Percentiles rank a stretch among this genome's conserved stretches.
phyloP scores from a whole-genome alignment of 2,329 filamentous ascomycete species.

The Colletotrichum sp. region DNA sequence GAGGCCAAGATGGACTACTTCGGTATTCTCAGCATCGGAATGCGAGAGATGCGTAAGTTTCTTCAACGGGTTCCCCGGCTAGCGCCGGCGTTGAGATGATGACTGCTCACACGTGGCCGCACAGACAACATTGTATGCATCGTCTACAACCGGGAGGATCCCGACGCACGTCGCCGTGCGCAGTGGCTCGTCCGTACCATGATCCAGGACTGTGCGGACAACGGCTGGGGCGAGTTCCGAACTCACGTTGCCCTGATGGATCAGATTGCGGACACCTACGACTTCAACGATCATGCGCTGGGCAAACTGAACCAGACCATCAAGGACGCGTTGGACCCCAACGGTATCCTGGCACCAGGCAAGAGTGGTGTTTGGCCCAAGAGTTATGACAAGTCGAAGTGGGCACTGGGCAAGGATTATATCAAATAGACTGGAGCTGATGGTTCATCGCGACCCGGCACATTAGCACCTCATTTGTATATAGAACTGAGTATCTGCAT shows the following conservation, averaged over 20 bases:
- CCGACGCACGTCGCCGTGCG: slow-evolving; percentile 37
- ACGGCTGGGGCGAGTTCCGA: slow-evolving; percentile 51
- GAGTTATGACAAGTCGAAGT: slow-evolving; percentile 20
- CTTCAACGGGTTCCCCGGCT: not conserved
- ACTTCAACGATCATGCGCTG: slow-evolving; percentile 44
- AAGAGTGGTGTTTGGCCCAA: slow-evolving; percentile 41
- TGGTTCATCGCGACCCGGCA: not conserved
- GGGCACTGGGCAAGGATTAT: slow-evolving; percentile 1
- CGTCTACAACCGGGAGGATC: slow-evolving; percentile 52
- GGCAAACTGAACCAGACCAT: slow-evolving; percentile 48
- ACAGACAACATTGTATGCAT: slow-evolving; percentile 57
- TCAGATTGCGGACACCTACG: slow-evolving; percentile 51
- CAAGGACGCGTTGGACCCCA: slow-evolving; percentile 50
- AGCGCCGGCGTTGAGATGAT: not conserved
- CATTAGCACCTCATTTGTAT: not conserved
- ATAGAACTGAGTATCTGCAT: not conserved
- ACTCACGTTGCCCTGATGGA: slow-evolving; percentile 52
- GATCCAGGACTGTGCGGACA: slow-evolving; percentile 43
- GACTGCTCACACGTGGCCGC: not conserved
- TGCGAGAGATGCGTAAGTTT: slow-evolving; percentile 46
- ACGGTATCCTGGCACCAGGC: slow-evolving; percentile 39
- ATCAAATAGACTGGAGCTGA: not conserved
- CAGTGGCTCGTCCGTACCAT: slow-evolving; percentile 35
- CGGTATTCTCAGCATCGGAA: slow-evolving; percentile 43
- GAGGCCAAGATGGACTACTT: slow-evolving; percentile 44